A percentile compares a stretch with the other conserved stretches of the same genome.
Evolutionary conservation across 768 basidiomycete species (phyloP).

Genomic region (Serendipita sp.): DNA sequence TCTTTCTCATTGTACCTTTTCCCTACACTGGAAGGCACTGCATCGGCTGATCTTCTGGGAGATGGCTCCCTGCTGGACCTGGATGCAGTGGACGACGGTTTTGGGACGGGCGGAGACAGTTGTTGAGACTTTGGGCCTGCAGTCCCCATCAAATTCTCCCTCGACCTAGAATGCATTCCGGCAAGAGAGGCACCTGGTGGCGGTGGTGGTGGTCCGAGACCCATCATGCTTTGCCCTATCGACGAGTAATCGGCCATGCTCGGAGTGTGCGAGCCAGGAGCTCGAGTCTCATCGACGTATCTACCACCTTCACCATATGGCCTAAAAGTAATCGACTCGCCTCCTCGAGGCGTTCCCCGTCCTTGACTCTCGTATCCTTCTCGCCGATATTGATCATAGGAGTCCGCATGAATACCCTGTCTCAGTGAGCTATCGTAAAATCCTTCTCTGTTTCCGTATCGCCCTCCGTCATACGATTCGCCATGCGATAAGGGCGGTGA

Average conservation of each 20-base stretch:
- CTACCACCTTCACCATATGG: neutral
- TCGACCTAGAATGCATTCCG: neutral
- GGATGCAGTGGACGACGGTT: neutral
- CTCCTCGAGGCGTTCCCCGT: neutral
- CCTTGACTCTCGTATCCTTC: neutral
- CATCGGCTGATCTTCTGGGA: neutral
- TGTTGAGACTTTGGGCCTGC: neutral
- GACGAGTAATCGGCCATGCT: neutral
- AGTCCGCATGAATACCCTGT: neutral
- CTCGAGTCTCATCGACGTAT: neutral
- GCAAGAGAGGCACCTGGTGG: neutral
- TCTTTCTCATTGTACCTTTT: neutral
- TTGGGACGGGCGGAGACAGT: neutral
- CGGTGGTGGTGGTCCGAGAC: neutral
- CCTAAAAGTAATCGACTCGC: neutral
- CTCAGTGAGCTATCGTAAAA: neutral
- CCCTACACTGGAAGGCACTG: neutral
- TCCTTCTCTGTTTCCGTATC: neutral
- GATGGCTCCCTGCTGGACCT: neutral
- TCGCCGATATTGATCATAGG: neutral
- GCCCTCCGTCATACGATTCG: neutral
- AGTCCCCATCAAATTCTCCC: neutral
- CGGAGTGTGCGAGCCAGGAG: neutral
- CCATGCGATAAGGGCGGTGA: neutral
- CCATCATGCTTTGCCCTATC: neutral